Percentiles rank a stretch among this genome's conserved stretches.
phyloP scores from a whole-genome alignment of 2,329 filamentous ascomycete species.

The Ophiostoma sp. region DNA sequence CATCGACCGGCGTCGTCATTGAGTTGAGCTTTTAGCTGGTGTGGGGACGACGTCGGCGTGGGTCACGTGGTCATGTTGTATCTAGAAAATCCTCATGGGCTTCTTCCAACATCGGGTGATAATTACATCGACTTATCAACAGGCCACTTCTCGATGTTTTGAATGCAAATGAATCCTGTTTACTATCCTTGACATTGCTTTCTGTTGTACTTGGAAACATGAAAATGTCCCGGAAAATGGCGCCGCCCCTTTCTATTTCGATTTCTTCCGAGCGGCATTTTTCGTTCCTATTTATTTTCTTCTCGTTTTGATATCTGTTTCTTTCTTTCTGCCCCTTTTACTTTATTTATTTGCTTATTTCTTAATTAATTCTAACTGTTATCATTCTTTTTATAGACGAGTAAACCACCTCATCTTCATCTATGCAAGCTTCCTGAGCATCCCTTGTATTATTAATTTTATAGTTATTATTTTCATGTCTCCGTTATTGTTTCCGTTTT shows the following conservation, averaged over 20 bases:
- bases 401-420: not conserved
- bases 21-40: conserved; percentile 5
- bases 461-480: too few relatives aligned
- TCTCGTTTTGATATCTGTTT: not conserved
- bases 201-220: too few relatives aligned
- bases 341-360: too few relatives aligned
- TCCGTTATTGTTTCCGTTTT: too few relatives aligned
- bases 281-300: not conserved
- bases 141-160: not conserved
- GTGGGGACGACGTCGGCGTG: not conserved
- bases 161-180: not conserved
- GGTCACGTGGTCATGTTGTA: not conserved
- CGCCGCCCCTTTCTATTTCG: not conserved
- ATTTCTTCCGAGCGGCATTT: not conserved
- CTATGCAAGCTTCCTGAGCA: too few relatives aligned
- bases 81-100: too few relatives aligned
- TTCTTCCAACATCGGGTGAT: not conserved
- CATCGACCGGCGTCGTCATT: not conserved
- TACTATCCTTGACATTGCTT: not conserved
- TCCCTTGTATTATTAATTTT: too few relatives aligned
- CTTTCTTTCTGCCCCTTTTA: not conserved
- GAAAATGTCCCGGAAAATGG: too few relatives aligned
- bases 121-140: conserved; percentile 6
- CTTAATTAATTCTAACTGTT: not conserved
- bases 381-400: not conserved